Conservation (phyloP, 495 filamentous ascomycete species). For the Penicillium egyptiacum region DNA sequence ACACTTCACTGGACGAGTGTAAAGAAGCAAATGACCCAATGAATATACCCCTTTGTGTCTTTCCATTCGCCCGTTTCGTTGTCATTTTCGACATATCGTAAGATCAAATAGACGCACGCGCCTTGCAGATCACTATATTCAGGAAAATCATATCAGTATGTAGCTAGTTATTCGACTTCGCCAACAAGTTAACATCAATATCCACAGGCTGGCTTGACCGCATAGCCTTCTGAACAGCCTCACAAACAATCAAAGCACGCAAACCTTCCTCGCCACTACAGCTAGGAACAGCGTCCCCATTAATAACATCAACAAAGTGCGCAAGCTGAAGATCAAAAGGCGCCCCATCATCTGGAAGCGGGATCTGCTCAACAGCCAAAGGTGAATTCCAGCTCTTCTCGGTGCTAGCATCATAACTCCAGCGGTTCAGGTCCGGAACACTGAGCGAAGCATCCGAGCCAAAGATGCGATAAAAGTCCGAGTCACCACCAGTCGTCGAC, state of each 20-base stretch:
- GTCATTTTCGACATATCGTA: not conserved
- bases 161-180: slow-evolving; percentile 5
- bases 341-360: slow-evolving; percentile 37
- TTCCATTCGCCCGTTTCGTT: not conserved
- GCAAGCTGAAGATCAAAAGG: slow-evolving; percentile 57
- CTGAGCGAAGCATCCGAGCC: slow-evolving; percentile 54
- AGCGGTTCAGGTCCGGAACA: slow-evolving; percentile 55
- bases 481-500: slow-evolving; percentile 24
- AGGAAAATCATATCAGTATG: not conserved
- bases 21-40: slow-evolving; percentile 2
- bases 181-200: slow-evolving; percentile 28
- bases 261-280: slow-evolving; percentile 48
- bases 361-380: slow-evolving; percentile 33
- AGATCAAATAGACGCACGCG: not conserved
- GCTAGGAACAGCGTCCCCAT: slow-evolving; percentile 41
- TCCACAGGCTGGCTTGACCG: slow-evolving; percentile 39
- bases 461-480: slow-evolving; percentile 58
- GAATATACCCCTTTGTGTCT: slow-evolving; percentile 4
- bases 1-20: not conserved
- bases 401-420: slow-evolving; percentile 46
- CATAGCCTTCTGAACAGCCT: slow-evolving; percentile 44
- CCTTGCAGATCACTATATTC: not conserved
- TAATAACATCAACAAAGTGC: slow-evolving; percentile 56
- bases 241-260: slow-evolving; percentile 45
- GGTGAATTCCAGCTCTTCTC: slow-evolving; percentile 37